Evolutionary conservation across 2,329 filamentous ascomycete species (phyloP), one percentile per base, ranked within the genome.

Genomic region (Beauveria caledonica): DNA sequence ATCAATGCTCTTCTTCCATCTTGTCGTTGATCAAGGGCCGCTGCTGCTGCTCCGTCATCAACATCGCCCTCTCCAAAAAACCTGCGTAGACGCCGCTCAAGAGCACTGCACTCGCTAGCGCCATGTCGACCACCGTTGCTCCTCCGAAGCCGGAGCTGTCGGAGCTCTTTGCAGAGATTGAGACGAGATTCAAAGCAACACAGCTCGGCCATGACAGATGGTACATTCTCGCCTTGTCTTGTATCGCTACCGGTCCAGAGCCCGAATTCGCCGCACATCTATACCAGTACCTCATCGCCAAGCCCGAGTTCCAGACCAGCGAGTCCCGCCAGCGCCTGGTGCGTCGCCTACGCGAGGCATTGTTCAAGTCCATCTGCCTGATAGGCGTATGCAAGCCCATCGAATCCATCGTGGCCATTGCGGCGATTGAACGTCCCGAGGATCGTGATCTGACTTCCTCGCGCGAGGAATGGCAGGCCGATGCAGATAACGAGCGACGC

Each of bases 341-440:
- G 59, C 76, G 78, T 2, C 72, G 80, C 3, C 65, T 85, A 2
- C 77, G 85, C 48, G 85, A 87, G 69, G 78, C 77, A 0, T 72
- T 87, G 13, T 69, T 88, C 61, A 86, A 87, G 70, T 71, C 77
- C n/a, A 75, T 84, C 11, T 73, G 75, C 13, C 73, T 87, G 2
- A 76, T 85, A 17, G 85, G 85, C 0, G 82, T 87, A 0, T 85
- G 82, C 69, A 86, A 85, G 66, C 83, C 84, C 8, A 70, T 87
- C 5, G 83, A 86, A 65, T 79, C 82, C 1, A 79, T 86, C 48
- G 73, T 85, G 8, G 74, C 78, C n/a, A 84, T 86, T 58, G 74
- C 71, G 60, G 72, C 75, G 17, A 67, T 81, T 10, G 82, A 85
- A 64, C 64, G 64, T 5, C 64, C 68, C 0, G 83, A 86, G 67